Conservation (phyloP, 768 basidiomycete genomes). For the Strobilomyces dryophilus region DNA sequence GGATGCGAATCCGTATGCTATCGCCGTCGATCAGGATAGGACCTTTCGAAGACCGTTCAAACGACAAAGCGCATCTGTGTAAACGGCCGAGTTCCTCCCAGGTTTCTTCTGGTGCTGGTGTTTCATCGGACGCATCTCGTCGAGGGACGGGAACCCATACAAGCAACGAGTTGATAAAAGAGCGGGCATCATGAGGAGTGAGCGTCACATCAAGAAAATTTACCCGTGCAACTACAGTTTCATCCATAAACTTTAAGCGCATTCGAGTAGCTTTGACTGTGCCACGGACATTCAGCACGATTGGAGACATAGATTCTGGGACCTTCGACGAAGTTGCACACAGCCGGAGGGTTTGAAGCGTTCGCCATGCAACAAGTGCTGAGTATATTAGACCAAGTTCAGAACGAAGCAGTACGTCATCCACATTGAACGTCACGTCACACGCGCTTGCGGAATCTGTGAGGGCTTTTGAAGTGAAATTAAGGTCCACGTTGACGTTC, state of each 20-base stretch:
- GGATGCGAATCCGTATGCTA: constrained; percentile 71
- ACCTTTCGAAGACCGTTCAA: constrained; percentile 27
- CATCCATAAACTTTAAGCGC: constrained; percentile 43
- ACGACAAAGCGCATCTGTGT: constrained; percentile 45
- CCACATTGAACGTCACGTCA: constrained; percentile 46
- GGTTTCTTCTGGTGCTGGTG: constrained; percentile 29
- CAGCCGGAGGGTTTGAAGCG: constrained; percentile 39
- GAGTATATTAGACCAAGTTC: constrained; percentile 70
- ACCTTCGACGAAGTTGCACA: constrained; percentile 15
- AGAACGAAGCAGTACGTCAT: constrained; percentile 49
- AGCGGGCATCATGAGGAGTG: constrained; percentile 20
- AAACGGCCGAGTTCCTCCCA: constrained; percentile 78
- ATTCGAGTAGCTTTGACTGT: constrained; percentile 46
- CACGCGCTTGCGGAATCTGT: constrained; percentile 24
- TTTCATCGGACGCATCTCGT: constrained; percentile 32
- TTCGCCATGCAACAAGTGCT: constrained; percentile 55
- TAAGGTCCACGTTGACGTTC: constrained; percentile 28
- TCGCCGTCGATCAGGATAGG: constrained; percentile 55
- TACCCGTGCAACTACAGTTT: constrained; percentile 41
- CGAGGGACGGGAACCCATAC: constrained; percentile 54
- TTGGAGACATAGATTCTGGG: constrained; percentile 10
- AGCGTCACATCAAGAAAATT: constrained; percentile 21
- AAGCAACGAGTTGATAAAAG: constrained; percentile 40
- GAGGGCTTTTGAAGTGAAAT: constrained; percentile 11
- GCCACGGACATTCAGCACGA: constrained; percentile 27